Conservation (phyloP, 208 protist genomes). For the Trypanosoma theileri region DNA sequence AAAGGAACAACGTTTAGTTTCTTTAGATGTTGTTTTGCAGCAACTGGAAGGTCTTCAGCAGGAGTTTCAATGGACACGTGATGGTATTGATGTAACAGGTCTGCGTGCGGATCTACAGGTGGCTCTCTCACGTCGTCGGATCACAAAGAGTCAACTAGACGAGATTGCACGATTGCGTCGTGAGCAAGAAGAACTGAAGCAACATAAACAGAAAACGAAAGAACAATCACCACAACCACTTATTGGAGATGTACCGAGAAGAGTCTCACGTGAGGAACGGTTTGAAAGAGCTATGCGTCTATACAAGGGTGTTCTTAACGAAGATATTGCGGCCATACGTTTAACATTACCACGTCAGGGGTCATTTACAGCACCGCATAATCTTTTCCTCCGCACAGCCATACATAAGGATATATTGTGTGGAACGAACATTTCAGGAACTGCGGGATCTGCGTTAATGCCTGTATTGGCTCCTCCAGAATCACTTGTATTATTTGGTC, state of each 20-base stretch:
- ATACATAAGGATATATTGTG: conserved; percentile 88
- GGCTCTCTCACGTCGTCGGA: conserved; percentile 58
- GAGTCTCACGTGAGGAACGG: conserved; percentile 34
- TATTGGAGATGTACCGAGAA: conserved; percentile 25
- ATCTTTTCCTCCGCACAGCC: conserved; percentile 66
- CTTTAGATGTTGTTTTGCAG: conserved; percentile 60
- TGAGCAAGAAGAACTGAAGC: conserved; percentile 22
- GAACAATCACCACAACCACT: conserved; percentile 7
- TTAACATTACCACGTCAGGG: conserved; percentile 52
- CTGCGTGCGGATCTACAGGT: conserved; percentile 54
- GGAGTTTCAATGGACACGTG: conserved; percentile 47
- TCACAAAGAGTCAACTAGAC: conserved; percentile 66
- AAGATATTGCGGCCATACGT: conserved; percentile 56
- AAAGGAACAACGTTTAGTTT: conserved; percentile 37
- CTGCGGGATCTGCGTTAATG: conserved; percentile 10
- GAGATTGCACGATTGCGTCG: conserved; percentile 46
- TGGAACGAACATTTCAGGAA: conserved; percentile 45
- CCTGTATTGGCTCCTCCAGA: conserved; percentile 21
- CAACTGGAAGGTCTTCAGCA: conserved; percentile 59
- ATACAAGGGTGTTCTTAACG: conserved; percentile 45
- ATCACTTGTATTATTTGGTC: conserved; percentile 58
- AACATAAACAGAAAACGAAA: conserved; percentile 2
- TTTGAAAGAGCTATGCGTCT: conserved; percentile 39
- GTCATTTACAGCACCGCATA: conserved; percentile 62
- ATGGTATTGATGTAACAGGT: conserved; percentile 84